Conservation (phyloP, 176 grass and related monocot genomes). For the Puccinellia tenuiflora region DNA sequence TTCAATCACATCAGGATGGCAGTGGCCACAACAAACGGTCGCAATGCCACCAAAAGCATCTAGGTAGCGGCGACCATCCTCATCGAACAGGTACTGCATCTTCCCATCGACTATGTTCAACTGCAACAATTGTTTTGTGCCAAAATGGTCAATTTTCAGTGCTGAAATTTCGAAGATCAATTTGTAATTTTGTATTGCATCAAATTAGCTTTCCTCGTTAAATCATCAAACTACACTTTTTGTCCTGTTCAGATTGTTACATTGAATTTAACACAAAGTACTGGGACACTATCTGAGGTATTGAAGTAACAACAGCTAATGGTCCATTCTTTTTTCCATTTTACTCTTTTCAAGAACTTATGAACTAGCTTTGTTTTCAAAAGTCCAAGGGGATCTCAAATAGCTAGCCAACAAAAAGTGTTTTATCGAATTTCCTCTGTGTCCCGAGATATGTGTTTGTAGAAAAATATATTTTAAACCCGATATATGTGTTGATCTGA, state of each 20-base stretch:
- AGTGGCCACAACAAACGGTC: conserved; percentile 85
- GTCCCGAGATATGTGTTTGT: neutral
- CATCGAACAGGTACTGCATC: conserved; percentile 88
- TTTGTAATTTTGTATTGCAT: neutral
- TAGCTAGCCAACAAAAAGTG: neutral
- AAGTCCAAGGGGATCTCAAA: conserved; percentile 14
- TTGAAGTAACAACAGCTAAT: neutral
- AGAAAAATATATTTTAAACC: neutral
- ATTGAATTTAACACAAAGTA: neutral
- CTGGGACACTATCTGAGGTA: neutral
- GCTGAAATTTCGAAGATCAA: neutral
- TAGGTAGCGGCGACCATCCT: conserved; percentile 77
- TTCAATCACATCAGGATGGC: conserved; percentile 83
- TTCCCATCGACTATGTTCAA: conserved; percentile 95
- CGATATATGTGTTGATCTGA: neutral
- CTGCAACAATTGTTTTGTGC: conserved; percentile 26
- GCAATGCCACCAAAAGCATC: conserved; percentile 93
- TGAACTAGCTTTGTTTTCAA: neutral
- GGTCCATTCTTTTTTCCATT: neutral
- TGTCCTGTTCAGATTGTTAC: neutral
- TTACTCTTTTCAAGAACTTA: neutral
- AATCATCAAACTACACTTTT: neutral
- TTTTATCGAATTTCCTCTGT: neutral
- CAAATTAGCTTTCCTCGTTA: neutral
- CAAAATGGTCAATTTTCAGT: neutral